Percentiles rank a stretch among this genome's conserved stretches.
These are phyloP conservation scores for Cenchrus fungigraminus DNA, from an alignment of 176 grass and related monocot species.

Conservation along the genomic window DNA sequence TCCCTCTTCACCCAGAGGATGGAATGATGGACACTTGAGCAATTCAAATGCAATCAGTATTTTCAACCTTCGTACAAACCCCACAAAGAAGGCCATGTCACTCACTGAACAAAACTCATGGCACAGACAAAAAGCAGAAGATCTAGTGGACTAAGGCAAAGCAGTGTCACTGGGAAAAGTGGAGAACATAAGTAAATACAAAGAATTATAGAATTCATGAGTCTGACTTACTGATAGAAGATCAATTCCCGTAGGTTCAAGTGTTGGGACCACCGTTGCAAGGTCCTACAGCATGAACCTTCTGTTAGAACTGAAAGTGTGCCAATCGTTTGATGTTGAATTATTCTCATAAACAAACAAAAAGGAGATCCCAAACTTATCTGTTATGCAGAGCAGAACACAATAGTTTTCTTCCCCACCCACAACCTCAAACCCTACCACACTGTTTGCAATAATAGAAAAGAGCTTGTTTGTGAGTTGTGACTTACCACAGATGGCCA, in stretches of 20 bases:
- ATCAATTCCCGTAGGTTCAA: conserved; percentile 73
- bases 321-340: background rate
- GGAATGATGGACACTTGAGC: background rate
- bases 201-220: background rate
- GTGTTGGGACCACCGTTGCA: conserved; percentile 58
- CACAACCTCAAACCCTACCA: background rate
- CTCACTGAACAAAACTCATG: background rate
- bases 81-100: background rate
- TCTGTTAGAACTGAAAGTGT: conserved; percentile 29
- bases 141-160: background rate
- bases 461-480: background rate
- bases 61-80: background rate
- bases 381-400: background rate
- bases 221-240: conserved; percentile 75
- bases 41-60: background rate
- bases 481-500: conserved; percentile 66
- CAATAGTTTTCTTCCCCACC: background rate
- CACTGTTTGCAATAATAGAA: conserved; percentile 15
- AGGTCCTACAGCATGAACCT: conserved; percentile 63
- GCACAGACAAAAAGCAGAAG: background rate
- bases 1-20: background rate
- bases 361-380: background rate
- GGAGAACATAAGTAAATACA: conserved; percentile 20
- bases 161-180: background rate
- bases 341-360: background rate